phyloP scores from a whole-genome alignment of 768 basidiomycete genomes.

The Lentinula boryana region DNA sequence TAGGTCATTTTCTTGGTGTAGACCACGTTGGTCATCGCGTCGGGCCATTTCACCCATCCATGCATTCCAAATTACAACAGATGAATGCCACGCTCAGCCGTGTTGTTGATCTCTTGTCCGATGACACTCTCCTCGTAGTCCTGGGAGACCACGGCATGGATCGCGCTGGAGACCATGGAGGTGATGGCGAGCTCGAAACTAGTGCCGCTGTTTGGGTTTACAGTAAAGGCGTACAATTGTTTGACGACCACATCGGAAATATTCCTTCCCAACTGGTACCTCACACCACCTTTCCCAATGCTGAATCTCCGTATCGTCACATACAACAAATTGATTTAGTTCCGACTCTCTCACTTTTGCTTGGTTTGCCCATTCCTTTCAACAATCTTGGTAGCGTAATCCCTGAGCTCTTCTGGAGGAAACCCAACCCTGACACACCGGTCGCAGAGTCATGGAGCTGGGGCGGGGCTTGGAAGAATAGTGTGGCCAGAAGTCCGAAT shows the following conservation, averaged over 20 bases:
- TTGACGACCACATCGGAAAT: constrained; percentile 16
- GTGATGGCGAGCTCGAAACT: constrained; percentile 82
- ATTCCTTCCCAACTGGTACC: constrained; percentile 50
- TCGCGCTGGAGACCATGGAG: constrained; percentile 88
- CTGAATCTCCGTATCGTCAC: constrained; percentile 45
- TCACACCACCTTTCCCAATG: constrained; percentile 55
- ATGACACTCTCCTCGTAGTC: constrained; percentile 88
- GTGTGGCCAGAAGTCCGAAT: constrained; percentile 18
- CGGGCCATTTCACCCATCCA: constrained; percentile 81
- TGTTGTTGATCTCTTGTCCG: constrained; percentile 69
- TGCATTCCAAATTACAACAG: constrained; percentile 80
- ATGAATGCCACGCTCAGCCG: constrained; percentile 77
- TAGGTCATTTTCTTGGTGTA: constrained; percentile 93
- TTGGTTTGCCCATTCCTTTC: constrained; percentile 92
- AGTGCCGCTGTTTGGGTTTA: constrained; percentile 90
- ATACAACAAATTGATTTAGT: constrained; percentile 94
- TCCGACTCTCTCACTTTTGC: constrained; percentile 80
- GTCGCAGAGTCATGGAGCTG: background rate
- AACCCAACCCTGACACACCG: background rate
- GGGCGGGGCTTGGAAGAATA: background rate
- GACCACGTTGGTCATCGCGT: constrained; percentile 96
- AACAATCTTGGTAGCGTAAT: constrained; percentile 91
- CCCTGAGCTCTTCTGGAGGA: constrained; percentile 80
- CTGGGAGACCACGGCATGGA: constrained; percentile 99
- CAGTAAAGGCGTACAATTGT: constrained; percentile 62